Conservation (phyloP, 176 grass and related monocot species). For the Musa beccarii region DNA sequence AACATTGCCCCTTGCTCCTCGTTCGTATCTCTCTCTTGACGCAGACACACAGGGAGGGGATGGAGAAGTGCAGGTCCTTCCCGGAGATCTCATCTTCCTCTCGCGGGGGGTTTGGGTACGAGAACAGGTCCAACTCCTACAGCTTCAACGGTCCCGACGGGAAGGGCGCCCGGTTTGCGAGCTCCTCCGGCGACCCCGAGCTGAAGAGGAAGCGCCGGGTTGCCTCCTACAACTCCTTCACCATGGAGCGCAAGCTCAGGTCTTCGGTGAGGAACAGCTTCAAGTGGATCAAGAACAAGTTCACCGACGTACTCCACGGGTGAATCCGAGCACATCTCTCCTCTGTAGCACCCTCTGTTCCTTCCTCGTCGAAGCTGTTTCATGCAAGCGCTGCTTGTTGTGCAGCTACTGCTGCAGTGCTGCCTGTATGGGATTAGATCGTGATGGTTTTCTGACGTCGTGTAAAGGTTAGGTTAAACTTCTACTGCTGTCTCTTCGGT, state of each 20-base stretch:
- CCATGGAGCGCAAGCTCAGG: conserved; percentile 72
- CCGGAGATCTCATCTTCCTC: conserved; percentile 23
- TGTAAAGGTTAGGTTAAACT: too few species aligned
- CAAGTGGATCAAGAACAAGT: conserved; percentile 98
- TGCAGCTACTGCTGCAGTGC: too few species aligned
- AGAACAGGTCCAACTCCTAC: conserved; percentile 43
- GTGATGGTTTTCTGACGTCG: too few species aligned
- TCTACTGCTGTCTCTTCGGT: too few species aligned
- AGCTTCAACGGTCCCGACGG: conserved; percentile 74
- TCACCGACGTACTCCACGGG: conserved; percentile 66
- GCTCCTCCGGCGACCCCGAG: conserved; percentile 58
- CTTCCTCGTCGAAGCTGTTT: too few species aligned
- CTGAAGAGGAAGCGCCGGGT: conserved; percentile 80
- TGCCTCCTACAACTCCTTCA: conserved; percentile 89
- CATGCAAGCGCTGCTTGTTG: too few species aligned
- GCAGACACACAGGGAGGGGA: background rate
- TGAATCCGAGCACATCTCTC: too few species aligned
- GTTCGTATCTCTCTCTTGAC: too few species aligned
- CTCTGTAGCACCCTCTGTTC: too few species aligned
- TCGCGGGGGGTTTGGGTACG: background rate
- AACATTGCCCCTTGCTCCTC: too few species aligned
- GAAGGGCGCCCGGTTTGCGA: conserved; percentile 22
- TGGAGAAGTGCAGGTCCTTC: conserved; percentile 92
- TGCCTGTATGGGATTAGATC: too few species aligned
- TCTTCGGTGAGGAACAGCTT: conserved; percentile 62